phyloP scores from a whole-genome alignment of 2,329 filamentous ascomycete genomes.

The Chaetomium strumarium region DNA sequence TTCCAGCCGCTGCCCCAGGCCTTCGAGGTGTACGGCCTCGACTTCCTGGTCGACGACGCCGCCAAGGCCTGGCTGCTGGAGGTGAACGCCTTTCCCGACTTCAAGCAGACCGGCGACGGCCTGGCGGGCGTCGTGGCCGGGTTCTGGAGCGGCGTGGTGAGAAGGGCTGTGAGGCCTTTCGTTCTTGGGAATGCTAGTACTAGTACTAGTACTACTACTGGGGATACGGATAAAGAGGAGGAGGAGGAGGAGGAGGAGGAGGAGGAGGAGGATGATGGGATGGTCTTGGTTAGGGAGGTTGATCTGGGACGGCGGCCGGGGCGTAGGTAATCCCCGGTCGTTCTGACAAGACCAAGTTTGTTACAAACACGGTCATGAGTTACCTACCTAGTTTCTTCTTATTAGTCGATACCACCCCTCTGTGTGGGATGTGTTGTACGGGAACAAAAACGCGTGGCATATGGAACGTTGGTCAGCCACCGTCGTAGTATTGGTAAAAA shows the following conservation, averaged over 20 bases:
- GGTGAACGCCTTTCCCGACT: slow-evolving; percentile 95
- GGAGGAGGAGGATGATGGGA: slow-evolving; percentile 30
- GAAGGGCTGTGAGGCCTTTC: slow-evolving; percentile 61
- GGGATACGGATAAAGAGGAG: slow-evolving; percentile 16
- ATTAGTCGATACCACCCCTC: too few relatives aligned
- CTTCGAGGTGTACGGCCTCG: slow-evolving; percentile 88
- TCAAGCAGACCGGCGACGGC: slow-evolving; percentile 79
- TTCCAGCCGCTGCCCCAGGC: slow-evolving; percentile 85
- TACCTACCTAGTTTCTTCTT: too few relatives aligned
- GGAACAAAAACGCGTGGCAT: not conserved
- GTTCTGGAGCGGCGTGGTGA: slow-evolving; percentile 70
- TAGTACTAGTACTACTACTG: not conserved
- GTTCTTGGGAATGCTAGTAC: slow-evolving; percentile 40
- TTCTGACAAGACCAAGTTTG: too few relatives aligned
- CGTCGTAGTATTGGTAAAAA: not conserved
- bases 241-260: slow-evolving; percentile 22
- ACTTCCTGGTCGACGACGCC: slow-evolving; percentile 71
- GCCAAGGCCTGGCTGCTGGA: slow-evolving; percentile 73
- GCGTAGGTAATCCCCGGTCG: too few relatives aligned
- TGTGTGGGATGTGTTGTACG: not conserved
- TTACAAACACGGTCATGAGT: too few relatives aligned
- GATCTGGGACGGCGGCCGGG: slow-evolving; percentile 46
- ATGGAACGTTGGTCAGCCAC: not conserved
- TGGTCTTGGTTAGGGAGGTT: slow-evolving; percentile 49
- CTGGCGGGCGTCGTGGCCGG: slow-evolving; percentile 65